Percentiles rank a stretch among this genome's conserved stretches.
These are phyloP conservation scores for Ophiostoma triangulosporum DNA, from an alignment of 2,329 filamentous ascomycete species.

Conservation along the genomic window DNA sequence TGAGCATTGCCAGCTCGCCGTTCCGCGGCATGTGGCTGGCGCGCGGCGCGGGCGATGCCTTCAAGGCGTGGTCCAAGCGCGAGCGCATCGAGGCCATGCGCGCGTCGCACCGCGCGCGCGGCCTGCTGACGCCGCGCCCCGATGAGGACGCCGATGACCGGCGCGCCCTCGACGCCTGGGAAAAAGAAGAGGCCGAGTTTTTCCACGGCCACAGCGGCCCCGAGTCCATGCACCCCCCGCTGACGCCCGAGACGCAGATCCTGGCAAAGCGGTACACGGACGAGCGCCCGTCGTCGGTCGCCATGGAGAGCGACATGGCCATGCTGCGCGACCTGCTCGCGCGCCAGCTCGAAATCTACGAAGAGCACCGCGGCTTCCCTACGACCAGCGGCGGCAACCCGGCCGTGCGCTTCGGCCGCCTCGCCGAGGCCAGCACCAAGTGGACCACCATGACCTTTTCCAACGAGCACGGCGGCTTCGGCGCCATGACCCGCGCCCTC, in stretches of 20 bases:
- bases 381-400: background rate
- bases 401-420: constrained; percentile 1
- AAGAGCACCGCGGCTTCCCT: background rate
- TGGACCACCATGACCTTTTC: constrained; percentile 34
- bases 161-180: background rate
- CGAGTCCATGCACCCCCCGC: background rate
- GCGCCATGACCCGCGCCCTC: constrained; percentile 43
- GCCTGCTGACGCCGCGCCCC: background rate
- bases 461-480: constrained; percentile 37
- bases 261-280: background rate
- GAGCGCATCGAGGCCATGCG: background rate
- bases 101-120: background rate
- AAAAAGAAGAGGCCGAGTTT: background rate
- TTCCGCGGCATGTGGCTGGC: constrained; percentile 10
- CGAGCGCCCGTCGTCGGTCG: background rate
- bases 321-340: constrained; percentile 7
- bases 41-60: background rate
- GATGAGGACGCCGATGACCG: background rate
- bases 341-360: background rate
- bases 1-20: constrained; percentile 42
- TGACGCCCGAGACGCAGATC: background rate
- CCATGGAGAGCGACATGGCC: constrained; percentile 6
- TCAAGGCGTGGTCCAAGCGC: background rate
- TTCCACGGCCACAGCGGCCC: background rate
- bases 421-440: constrained; percentile 19